Percentiles rank a stretch among this genome's conserved stretches.
Evolutionary conservation across 441 rosid species (phyloP).

Genomic region (Corymbia citriodora): DNA sequence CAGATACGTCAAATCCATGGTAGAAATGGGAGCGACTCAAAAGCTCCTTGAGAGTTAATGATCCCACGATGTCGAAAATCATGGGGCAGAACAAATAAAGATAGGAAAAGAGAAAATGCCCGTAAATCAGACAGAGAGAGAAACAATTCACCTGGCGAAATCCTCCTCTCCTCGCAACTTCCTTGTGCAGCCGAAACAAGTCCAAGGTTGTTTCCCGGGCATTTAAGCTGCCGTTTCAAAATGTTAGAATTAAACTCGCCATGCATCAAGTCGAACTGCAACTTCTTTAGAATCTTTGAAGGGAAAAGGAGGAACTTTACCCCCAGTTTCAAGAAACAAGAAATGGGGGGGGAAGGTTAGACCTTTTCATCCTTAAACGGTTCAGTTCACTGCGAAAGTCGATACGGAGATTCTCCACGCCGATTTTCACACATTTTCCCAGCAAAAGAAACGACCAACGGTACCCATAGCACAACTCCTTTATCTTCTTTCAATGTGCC

Average conservation of each 20-base stretch:
- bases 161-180: conserved; percentile 1
- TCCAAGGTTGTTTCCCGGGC: background rate
- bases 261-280: background rate
- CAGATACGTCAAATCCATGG: background rate
- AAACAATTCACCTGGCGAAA: background rate
- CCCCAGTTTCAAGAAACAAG: background rate
- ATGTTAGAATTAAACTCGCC: background rate
- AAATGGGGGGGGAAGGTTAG: background rate
- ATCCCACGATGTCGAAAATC: background rate
- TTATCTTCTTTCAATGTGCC: background rate
- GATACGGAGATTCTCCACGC: background rate
- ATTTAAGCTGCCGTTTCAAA: background rate
- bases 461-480: background rate
- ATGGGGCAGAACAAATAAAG: background rate
- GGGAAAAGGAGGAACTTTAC: background rate
- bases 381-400: background rate
- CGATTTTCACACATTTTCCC: background rate
- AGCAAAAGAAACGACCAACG: background rate
- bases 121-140: background rate
- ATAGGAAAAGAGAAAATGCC: background rate
- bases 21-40: background rate
- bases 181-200: conserved; percentile 3
- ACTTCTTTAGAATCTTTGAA: background rate
- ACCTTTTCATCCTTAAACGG: background rate
- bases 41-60: background rate